A percentile compares a stretch with the other conserved stretches of the same genome.
phyloP scores from a whole-genome alignment of 257 asterid species.

The Linderniella brevidens region DNA sequence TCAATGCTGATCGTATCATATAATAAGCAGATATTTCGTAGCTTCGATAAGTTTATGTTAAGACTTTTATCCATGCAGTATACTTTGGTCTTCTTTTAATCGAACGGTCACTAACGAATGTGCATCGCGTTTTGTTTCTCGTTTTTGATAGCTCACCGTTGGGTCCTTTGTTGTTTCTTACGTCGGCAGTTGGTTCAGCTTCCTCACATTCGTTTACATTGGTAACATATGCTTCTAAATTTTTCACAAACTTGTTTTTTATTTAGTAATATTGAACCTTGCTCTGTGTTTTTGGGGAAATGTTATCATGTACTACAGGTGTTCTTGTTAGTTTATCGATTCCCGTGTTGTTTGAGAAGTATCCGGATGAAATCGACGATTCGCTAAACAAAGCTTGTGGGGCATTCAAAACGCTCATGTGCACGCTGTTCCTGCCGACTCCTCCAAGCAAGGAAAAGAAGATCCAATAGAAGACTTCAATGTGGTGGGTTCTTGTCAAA shows the following conservation, averaged over 20 bases:
- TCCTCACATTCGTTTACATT: conserved; percentile 56
- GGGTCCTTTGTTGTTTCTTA: conserved; percentile 46
- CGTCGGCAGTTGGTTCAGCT: conserved; percentile 64
- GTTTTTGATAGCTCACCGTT: conserved; percentile 39
- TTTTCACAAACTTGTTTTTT: not conserved
- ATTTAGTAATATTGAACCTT: not conserved
- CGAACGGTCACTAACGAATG: no score
- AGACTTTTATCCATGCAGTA: no score
- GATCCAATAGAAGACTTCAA: conserved; percentile 28
- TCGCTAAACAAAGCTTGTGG: conserved; percentile 34
- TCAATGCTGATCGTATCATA: no score
- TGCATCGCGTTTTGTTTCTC: no score
- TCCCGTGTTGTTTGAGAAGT: conserved; percentile 59
- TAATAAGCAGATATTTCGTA: no score
- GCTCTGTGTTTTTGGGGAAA: not conserved
- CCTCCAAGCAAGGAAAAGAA: conserved; percentile 46
- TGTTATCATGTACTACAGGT: conserved; percentile 26
- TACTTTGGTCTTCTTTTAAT: no score
- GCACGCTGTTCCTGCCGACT: conserved; percentile 24
- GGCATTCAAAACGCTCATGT: conserved; percentile 21
- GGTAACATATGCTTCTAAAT: conserved; percentile 28
- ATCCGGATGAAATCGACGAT: conserved; percentile 58
- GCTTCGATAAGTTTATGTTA: not conserved
- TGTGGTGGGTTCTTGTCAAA: no score
- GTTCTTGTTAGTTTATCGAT: conserved; percentile 56